A percentile compares a stretch with the other conserved stretches of the same genome.
Evolutionary conservation across 176 grass and related monocot species (phyloP).

Genomic region (Zoysia pacifica): DNA sequence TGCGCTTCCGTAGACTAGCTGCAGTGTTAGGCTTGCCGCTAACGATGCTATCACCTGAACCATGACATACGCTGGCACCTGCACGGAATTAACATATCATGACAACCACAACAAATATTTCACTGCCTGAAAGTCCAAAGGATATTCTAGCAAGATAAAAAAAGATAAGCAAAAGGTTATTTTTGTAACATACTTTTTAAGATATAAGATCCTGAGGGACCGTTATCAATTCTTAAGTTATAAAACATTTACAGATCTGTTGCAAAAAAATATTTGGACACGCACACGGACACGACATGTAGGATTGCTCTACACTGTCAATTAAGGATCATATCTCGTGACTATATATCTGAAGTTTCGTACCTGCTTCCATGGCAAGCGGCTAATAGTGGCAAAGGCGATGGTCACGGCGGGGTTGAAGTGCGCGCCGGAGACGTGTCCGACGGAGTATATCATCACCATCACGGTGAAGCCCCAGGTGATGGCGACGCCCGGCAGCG

Average conservation of each 20-base stretch:
- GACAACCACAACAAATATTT: too few species aligned
- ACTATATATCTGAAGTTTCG: background rate
- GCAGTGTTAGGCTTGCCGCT: conserved; percentile 53
- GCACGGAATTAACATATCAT: background rate
- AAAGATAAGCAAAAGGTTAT: too few species aligned
- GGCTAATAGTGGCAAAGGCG: conserved; percentile 69
- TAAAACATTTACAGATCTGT: too few species aligned
- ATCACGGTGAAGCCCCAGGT: conserved; percentile 85
- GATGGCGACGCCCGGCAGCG: conserved; percentile 76
- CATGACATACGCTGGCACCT: conserved; percentile 63
- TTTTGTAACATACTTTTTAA: too few species aligned
- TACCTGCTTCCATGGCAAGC: conserved; percentile 86
- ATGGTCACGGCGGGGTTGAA: conserved; percentile 86
- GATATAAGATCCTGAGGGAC: too few species aligned
- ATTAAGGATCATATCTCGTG: too few species aligned
- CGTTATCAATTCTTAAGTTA: too few species aligned
- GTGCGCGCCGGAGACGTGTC: conserved; percentile 92
- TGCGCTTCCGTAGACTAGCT: conserved; percentile 48
- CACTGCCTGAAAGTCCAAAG: too few species aligned
- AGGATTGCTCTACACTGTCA: too few species aligned
- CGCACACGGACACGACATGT: too few species aligned
- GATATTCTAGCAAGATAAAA: too few species aligned
- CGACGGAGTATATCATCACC: conserved; percentile 93
- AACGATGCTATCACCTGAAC: conserved; percentile 53
- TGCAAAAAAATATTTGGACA: too few species aligned